Base-by-base conservation (phyloP, 495 filamentous ascomycete species). In the Friedmanniomyces simplex region DNA sequence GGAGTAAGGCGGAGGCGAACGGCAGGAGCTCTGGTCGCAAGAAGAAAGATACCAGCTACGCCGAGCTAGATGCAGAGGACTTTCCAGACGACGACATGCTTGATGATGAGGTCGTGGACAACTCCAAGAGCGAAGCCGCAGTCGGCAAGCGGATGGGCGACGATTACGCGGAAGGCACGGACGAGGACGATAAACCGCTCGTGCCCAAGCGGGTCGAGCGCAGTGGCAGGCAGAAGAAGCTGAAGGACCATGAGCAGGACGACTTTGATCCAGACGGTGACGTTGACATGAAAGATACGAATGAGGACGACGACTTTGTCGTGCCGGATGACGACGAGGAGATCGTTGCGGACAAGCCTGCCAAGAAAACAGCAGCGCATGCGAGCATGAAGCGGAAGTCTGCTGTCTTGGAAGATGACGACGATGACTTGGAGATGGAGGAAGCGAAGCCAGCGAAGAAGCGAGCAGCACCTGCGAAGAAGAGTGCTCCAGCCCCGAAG, bases 381-480 rank as follows among this genome's bases (percentile, higher is more conserved):
- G 63, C 72, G 16, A 67, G 71, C 30, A 71, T 74, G 49, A 85
- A 85, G 62, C 77, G 82, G 43, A 84, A 84, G 61, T 78, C 80
- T 28, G 72, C 58, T 1, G 71, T 66, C 6, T 49, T 68, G 16
- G 70, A 74, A 20, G 70, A 72, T 28, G 69, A 72, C 0, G 69
- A 82, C 26, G 77, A 76, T 16, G 72, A 75, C 60, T 57, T 72
- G 52, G 70, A 77, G 52, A 72, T 73, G 18, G 66, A 69, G 59
- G 64, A 67, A 28, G 62, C 42, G 22, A 67, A 58, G 52, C 64
- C 62, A 36, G 53, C 50, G 16, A 65, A 62, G 68, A 79, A 70
- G 64, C 61, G 67, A 41, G 61, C 62, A 11, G 42, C 48, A 21
- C 66, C 69, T 1, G 63, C 59, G 20, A 85, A 81, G 67, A 87